Evolutionary conservation across 257 asterid species (phyloP), one percentile per base, ranked within the genome.

Genomic region (Ajuga chamaepitys): DNA sequence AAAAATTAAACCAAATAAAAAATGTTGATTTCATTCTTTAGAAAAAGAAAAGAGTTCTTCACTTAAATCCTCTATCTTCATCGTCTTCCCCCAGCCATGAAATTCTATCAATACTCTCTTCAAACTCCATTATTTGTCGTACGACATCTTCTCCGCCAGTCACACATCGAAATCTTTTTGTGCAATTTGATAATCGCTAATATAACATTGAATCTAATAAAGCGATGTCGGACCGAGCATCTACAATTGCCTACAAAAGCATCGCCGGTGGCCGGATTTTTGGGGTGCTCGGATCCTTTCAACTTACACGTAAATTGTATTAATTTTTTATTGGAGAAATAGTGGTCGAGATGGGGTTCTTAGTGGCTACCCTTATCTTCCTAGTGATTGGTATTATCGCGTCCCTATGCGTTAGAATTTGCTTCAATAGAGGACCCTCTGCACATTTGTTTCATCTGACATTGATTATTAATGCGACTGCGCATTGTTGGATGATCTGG

Each of bases 361-460:
- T 86, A 66, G 81, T 91, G 53, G 83, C 95, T 46, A 80, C 92
- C 42, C 80, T 88, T 22, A 83, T 88, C 55, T 91, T 88, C 81
- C 1, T 82, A 16, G 95, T 74, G 20, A 79, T 85, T 41, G 98
- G 96, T 64, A 73, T 88, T 59, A 88, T 88, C 77, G 95, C 87
- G 16, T 75, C 83, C 55, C 81, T 91, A 17, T 77, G 81, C 70
- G 51, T 80, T 76, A 76, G 92, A 85, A 86, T 91, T 75, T 88
- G 96, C 87, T 88, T 73, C 87, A 88, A 85, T 77, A 82, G 83
- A 74, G 96, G 98, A 22, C 98, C 96, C 42, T 91, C 98, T 25
- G 77, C 96, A 2, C 88, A 91, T 77, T 83, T 91, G 98, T 80
- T 91, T 66, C 96, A 91, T 75, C 80, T 91, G 75, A 91, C 98